These are phyloP conservation scores for Lipomyces oligophaga DNA, from an alignment of 805 yeast species.

Conservation along the genomic window DNA sequence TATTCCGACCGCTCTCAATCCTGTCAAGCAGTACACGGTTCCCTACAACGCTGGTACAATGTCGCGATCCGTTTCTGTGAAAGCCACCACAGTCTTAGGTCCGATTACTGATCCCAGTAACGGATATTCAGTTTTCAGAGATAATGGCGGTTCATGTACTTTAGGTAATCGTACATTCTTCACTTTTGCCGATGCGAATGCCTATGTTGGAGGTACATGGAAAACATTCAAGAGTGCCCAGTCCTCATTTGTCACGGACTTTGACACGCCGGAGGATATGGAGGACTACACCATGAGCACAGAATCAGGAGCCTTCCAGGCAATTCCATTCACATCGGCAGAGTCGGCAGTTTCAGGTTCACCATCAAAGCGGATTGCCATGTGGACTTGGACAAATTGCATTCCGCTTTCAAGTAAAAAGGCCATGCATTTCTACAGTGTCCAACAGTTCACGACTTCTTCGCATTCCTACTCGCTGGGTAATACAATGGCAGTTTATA, in stretches of 20 bases:
- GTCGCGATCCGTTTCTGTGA: constrained; percentile 6
- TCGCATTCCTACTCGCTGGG: constrained; percentile 4
- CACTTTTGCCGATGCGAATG: constrained; percentile 17
- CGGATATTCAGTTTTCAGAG: constrained; percentile 19
- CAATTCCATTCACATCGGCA: constrained; percentile 10
- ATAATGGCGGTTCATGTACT: constrained; percentile 26
- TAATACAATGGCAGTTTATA: constrained; percentile 15
- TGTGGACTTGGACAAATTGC: constrained; percentile 21
- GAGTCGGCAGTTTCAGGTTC: neutral
- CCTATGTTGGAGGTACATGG: constrained; percentile 9
- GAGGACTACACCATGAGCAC: constrained; percentile 7
- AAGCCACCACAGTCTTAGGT: constrained; percentile 4
- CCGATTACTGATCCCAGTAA: constrained; percentile 11
- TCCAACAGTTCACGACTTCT: constrained; percentile 7
- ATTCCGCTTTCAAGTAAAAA: constrained; percentile 8
- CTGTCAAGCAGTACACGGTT: constrained; percentile 3
- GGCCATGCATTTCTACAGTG: constrained; percentile 16
- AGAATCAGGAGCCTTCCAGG: constrained; percentile 9
- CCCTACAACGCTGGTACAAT: constrained; percentile 10
- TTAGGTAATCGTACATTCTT: constrained; percentile 21
- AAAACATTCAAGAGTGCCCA: constrained; percentile 10
- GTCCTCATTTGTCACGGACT: constrained; percentile 4
- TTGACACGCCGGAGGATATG: constrained; percentile 2
- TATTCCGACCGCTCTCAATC: constrained; percentile 4
- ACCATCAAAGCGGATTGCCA: constrained; percentile 2